phyloP scores from a whole-genome alignment of 257 asterid species.

The Ajuga chamaepitys region DNA sequence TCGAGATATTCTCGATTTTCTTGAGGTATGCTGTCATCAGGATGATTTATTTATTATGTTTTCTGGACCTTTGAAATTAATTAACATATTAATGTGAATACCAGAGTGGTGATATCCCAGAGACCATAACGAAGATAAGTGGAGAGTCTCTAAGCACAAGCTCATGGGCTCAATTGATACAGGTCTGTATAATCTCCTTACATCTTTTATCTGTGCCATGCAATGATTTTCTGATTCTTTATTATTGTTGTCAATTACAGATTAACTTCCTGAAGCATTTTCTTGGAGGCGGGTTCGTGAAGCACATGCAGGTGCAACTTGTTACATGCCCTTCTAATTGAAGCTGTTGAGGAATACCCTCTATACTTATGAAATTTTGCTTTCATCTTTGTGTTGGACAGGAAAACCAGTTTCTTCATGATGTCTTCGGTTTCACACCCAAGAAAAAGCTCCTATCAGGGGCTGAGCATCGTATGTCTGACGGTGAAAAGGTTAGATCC shows the following conservation, averaged over 20 bases:
- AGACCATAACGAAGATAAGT: slow-evolving; percentile 63
- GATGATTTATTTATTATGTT: background rate
- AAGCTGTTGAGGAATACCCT: background rate
- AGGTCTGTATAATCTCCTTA: slow-evolving; percentile 31
- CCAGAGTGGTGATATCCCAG: slow-evolving; percentile 72
- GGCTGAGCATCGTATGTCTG: slow-evolving; percentile 45
- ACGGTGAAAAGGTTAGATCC: slow-evolving; percentile 56
- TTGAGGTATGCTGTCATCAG: slow-evolving; percentile 50
- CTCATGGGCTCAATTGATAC: slow-evolving; percentile 79
- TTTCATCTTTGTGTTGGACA: slow-evolving; percentile 18
- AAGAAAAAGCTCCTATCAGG: slow-evolving; percentile 46
- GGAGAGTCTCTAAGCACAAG: slow-evolving; percentile 59
- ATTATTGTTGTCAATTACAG: slow-evolving; percentile 29
- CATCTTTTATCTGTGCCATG: background rate
- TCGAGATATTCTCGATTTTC: slow-evolving; percentile 72
- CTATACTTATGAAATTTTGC: background rate
- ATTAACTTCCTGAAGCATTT: slow-evolving; percentile 82
- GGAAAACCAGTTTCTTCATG: slow-evolving; percentile 93
- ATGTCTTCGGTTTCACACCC: slow-evolving; percentile 65
- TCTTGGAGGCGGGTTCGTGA: slow-evolving; percentile 96
- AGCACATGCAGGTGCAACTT: slow-evolving; percentile 80
- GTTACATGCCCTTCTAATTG: background rate
- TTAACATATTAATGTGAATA: background rate
- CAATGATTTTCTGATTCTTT: background rate
- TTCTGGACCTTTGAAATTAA: background rate